Percentiles rank a stretch among this genome's conserved stretches.
phyloP scores from a whole-genome alignment of 495 filamentous ascomycete genomes.

The Echria macrotheca region DNA sequence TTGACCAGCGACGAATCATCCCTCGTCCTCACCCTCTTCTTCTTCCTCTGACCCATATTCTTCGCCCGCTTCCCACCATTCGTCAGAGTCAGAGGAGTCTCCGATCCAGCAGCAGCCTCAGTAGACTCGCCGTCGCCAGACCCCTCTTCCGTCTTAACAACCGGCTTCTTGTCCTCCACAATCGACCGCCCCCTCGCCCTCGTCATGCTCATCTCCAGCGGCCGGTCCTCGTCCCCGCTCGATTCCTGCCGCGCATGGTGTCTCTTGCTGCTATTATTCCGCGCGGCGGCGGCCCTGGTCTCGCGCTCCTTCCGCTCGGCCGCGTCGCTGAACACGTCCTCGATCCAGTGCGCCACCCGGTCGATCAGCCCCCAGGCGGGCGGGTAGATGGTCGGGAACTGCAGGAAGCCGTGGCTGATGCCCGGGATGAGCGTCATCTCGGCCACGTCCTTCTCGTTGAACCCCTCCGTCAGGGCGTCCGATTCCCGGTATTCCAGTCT shows the following conservation, averaged over 20 bases:
- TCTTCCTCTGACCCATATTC: conserved; percentile 31
- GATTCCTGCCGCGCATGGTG: conserved; percentile 51
- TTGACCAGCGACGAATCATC: conserved; percentile 60
- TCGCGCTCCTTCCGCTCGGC: conserved; percentile 20
- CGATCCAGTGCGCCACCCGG: conserved; percentile 70
- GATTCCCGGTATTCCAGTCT: conserved; percentile 28
- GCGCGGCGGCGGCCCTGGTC: conserved; percentile 15
- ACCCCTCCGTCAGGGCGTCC: conserved; percentile 35
- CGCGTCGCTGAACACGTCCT: conserved; percentile 57
- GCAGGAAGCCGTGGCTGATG: conserved; percentile 85
- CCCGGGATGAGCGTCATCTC: conserved; percentile 82
- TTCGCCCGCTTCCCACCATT: neutral
- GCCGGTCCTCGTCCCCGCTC: conserved; percentile 73
- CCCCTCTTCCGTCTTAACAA: conserved; percentile 6
- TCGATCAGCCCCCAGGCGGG: conserved; percentile 80
- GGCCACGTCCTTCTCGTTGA: conserved; percentile 70
- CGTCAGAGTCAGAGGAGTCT: neutral
- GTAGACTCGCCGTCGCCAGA: conserved; percentile 6
- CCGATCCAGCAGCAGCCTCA: too few relatives aligned
- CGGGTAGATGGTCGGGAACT: conserved; percentile 80
- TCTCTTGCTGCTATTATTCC: conserved; percentile 18
- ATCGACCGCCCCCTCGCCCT: conserved; percentile 25
- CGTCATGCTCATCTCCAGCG: conserved; percentile 71
- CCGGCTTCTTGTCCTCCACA: neutral
- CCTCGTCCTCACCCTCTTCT: conserved; percentile 15